Conservation (phyloP, 257 asterid species). For the Paulownia fortunei region DNA sequence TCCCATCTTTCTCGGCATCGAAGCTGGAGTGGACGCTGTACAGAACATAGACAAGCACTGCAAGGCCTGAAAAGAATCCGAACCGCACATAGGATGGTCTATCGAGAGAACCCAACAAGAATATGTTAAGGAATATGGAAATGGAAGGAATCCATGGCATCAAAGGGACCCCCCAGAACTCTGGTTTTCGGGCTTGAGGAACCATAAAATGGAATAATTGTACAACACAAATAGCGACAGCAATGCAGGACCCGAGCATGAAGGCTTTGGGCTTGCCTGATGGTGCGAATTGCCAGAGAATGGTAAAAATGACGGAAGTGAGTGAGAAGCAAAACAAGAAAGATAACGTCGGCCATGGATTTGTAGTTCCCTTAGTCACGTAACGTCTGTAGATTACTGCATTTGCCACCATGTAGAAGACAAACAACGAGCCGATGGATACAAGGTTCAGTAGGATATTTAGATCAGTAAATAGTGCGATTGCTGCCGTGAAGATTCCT, state of each 20-base stretch:
- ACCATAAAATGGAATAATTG: slow-evolving; percentile 73
- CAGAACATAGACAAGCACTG: slow-evolving; percentile 69
- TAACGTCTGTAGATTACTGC: slow-evolving; percentile 93
- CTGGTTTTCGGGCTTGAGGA: slow-evolving; percentile 79
- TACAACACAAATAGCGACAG: slow-evolving; percentile 56
- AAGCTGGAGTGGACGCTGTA: slow-evolving; percentile 97
- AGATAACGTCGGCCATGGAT: slow-evolving; percentile 84
- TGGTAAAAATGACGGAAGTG: slow-evolving; percentile 66
- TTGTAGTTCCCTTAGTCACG: slow-evolving; percentile 59
- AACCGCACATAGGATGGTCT: slow-evolving; percentile 74
- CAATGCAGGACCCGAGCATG: slow-evolving; percentile 74
- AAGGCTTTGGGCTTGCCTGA: slow-evolving; percentile 75
- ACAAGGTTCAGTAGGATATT: slow-evolving; percentile 76
- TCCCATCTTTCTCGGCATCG: slow-evolving; percentile 83
- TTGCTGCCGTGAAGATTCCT: slow-evolving; percentile 90
- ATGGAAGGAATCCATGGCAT: slow-evolving; percentile 97
- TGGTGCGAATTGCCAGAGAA: slow-evolving; percentile 76
- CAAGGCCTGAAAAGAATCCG: slow-evolving; percentile 74
- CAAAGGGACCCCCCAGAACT: slow-evolving; percentile 95
- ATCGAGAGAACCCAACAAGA: slow-evolving; percentile 79
- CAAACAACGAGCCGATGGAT: slow-evolving; percentile 85
- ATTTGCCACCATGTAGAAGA: slow-evolving; percentile 94
- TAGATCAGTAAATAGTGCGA: slow-evolving; percentile 84
- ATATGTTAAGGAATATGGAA: slow-evolving; percentile 89
- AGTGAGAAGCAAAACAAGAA: slow-evolving; percentile 70